Evolutionary conservation across 2,329 filamentous ascomycete genomes (phyloP), one percentile per base, ranked within the genome.

Genomic region (Aspergillus pseudonomiae): DNA sequence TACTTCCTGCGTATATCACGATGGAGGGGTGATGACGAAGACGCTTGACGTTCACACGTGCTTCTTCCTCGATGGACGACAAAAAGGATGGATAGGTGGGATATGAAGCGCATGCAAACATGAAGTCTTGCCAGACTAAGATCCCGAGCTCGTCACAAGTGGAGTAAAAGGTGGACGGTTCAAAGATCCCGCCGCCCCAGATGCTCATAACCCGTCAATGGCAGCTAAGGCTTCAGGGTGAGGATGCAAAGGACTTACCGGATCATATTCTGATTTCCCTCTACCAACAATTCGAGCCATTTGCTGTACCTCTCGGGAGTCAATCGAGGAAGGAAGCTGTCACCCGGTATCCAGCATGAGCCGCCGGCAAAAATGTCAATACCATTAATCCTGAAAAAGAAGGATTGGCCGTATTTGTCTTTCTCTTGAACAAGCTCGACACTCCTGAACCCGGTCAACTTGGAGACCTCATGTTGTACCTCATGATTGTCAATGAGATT

Each of bases 1-100:
- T 97, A 79, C 97, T 97, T 16, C 94, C 94, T 4, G 92, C 93
- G 81, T 89, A 97, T 63, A 97, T 90, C 53, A 93, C 89, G 66
- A 97, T 89, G 16, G 87, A 93, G 0, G 94, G 91, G 73, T 97
- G 94, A 75, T 97, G 92, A 50, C 93, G 86, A 32, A 97, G 82
- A 56, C 89, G 82, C 73, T 82, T 82, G 55, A 91, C 81, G 70
- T 91, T 89, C 57, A 86, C 84, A 21, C 83, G 76, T 43, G 89
- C 88, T 76, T 94, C 91, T 24, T 80, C 71, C 62, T 88, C 83
- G 64, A 93, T 86, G 0, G 86, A 89, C 43, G 85, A 76, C 24
- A 91, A 80, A 57, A 91, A 86, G 11, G 83, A 81, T 0, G 87
- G 83, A 71, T 86, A 87, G 4, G 86, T 85, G 7, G 92, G 92